These are phyloP conservation scores for Starmerella potacharoeniae DNA, from an alignment of 805 yeast genomes.

Conservation along the genomic window DNA sequence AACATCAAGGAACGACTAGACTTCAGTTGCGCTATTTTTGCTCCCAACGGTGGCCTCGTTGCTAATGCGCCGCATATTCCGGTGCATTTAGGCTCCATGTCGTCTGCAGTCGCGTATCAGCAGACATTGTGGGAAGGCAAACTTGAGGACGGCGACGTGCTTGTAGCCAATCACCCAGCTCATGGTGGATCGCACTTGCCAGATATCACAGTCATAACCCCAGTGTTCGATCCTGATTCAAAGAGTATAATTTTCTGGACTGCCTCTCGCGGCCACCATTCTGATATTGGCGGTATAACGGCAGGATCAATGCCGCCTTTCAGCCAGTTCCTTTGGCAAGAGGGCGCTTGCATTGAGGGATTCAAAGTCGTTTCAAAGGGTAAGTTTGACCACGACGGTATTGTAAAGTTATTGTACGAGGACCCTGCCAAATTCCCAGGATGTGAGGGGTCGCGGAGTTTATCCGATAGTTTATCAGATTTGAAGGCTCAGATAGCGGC, in stretches of 20 bases:
- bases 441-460: slow-evolving; percentile 78
- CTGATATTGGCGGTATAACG: slow-evolving; percentile 84
- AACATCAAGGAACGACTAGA: slow-evolving; percentile 77
- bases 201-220: slow-evolving; percentile 85
- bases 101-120: slow-evolving; percentile 62
- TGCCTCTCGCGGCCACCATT: slow-evolving; percentile 92
- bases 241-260: slow-evolving; percentile 66
- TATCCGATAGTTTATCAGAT: slow-evolving; percentile 75
- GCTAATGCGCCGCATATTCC: slow-evolving; percentile 88
- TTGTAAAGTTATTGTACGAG: slow-evolving; percentile 47
- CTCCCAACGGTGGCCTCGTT: slow-evolving; percentile 61
- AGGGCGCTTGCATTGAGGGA: slow-evolving; percentile 79
- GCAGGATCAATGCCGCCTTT: slow-evolving; percentile 96
- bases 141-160: slow-evolving; percentile 59
- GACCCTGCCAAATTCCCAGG: slow-evolving; percentile 77
- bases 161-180: slow-evolving; percentile 70
- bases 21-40: slow-evolving; percentile 76
- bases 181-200: slow-evolving; percentile 84
- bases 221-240: slow-evolving; percentile 49
- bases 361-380: slow-evolving; percentile 64
- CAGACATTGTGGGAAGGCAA: slow-evolving; percentile 53
- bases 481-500: slow-evolving; percentile 82
- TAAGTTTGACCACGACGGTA: slow-evolving; percentile 59
- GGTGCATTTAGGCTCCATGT: slow-evolving; percentile 79
- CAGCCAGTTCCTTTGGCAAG: slow-evolving; percentile 73